phyloP scores from a whole-genome alignment of 441 rosid species.

The Omphalea diandra region DNA sequence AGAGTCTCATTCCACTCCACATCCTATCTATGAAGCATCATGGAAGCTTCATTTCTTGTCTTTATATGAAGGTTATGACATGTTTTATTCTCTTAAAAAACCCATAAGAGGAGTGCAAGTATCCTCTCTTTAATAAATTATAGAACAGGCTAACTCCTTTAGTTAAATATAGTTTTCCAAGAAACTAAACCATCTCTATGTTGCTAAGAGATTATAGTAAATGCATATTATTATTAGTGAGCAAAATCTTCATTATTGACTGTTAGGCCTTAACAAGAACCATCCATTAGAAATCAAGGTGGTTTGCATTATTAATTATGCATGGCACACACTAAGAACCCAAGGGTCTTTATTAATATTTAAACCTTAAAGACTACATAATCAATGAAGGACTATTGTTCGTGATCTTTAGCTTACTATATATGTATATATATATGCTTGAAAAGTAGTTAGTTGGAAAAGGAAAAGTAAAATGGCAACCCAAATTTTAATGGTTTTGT shows the following conservation, averaged over 20 bases:
- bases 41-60: constrained; percentile 25
- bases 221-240: not conserved
- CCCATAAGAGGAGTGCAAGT: not conserved
- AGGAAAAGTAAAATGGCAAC: no score
- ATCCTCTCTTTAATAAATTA: no score
- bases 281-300: not conserved
- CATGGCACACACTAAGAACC: not conserved
- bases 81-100: not conserved
- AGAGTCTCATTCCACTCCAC: not conserved
- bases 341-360: not conserved
- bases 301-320: not conserved
- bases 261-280: not conserved
- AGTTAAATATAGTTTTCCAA: not conserved
- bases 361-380: not conserved
- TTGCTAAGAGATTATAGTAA: not conserved
- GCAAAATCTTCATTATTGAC: not conserved
- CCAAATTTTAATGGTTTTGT: no score
- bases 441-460: no score
- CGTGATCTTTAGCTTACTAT: no score
- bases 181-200: not conserved
- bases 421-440: no score
- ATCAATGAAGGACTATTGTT: not conserved
- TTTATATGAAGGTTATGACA: not conserved
- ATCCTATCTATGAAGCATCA: constrained; percentile 28
- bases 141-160: not conserved